A percentile compares a stretch with the other conserved stretches of the same genome.
Evolutionary conservation across 169 alveolate species (phyloP).

Genomic region (Plasmodium knowlesi): DNA sequence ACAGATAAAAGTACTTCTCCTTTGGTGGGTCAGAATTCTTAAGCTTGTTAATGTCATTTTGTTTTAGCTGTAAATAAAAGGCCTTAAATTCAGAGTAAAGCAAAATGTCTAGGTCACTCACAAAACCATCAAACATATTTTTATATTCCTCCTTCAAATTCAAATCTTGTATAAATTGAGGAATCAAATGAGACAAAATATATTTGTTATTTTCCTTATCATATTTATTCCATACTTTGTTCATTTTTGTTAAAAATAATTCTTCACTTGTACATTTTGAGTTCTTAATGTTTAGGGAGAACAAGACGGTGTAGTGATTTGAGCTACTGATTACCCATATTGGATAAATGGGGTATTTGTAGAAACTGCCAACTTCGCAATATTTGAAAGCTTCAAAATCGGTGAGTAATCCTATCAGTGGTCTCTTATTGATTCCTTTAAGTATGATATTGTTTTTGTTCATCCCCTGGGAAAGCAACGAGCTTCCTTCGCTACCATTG

Average conservation of each 20-base stretch:
- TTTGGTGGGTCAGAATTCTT: constrained; percentile 67
- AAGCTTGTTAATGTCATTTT: constrained; percentile 48
- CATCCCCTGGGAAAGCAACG: not conserved
- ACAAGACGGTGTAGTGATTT: constrained; percentile 85
- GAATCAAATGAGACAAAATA: constrained; percentile 72
- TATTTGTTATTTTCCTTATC: constrained; percentile 82
- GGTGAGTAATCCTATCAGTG: constrained; percentile 83
- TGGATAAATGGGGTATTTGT: constrained; percentile 85
- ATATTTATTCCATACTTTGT: constrained; percentile 77
- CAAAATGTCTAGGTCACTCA: constrained; percentile 44
- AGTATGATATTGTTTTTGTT: constrained; percentile 74
- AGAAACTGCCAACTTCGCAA: constrained; percentile 87
- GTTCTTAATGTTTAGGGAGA: constrained; percentile 68
- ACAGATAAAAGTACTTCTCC: constrained; percentile 70
- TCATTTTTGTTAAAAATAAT: constrained; percentile 26
- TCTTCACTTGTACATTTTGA: constrained; percentile 71
- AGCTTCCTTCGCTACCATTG: not conserved
- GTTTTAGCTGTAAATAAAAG: constrained; percentile 59
- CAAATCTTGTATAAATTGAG: constrained; percentile 74
- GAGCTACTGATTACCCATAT: constrained; percentile 86
- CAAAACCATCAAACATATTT: constrained; percentile 59
- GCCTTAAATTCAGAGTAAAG: constrained; percentile 69
- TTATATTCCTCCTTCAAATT: constrained; percentile 70
- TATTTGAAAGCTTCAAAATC: constrained; percentile 87
- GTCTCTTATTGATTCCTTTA: constrained; percentile 83